These are phyloP conservation scores for Salix exigua DNA, from an alignment of 345 rosid species.

Conservation along the genomic window DNA sequence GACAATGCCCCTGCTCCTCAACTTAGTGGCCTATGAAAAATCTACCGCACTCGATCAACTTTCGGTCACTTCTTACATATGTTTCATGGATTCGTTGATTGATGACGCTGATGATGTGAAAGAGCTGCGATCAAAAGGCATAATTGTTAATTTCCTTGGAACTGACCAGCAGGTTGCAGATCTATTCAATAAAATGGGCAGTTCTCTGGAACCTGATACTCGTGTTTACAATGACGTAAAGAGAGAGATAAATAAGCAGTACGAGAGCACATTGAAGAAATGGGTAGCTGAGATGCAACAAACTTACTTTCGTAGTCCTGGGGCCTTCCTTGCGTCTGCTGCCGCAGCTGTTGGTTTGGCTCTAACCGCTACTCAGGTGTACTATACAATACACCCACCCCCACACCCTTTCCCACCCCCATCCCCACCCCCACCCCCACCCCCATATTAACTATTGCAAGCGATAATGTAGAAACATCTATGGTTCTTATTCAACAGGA, in stretches of 20 bases:
- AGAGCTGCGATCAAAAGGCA: slow-evolving; percentile 2
- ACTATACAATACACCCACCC: not conserved
- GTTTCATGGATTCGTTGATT: slow-evolving; percentile 18
- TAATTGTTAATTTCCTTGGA: slow-evolving; percentile 10
- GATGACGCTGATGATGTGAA: slow-evolving; percentile 16
- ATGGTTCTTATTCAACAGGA: no score
- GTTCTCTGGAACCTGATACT: slow-evolving; percentile 17
- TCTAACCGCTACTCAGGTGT: slow-evolving; percentile 6
- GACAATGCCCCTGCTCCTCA: slow-evolving; percentile 2
- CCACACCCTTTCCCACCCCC: no score
- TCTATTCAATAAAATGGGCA: slow-evolving; percentile 9
- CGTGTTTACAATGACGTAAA: not conserved
- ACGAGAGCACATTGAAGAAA: not conserved
- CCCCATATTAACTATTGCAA: no score
- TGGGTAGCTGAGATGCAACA: not conserved
- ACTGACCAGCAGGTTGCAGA: slow-evolving; percentile 16
- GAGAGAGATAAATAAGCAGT: not conserved
- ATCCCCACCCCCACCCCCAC: no score
- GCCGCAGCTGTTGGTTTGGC: not conserved
- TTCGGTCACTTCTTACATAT: slow-evolving; percentile 13
- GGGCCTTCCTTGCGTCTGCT: slow-evolving; percentile 8
- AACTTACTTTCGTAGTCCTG: slow-evolving; percentile 11
- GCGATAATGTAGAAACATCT: no score
- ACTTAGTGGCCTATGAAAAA: slow-evolving; percentile 16
- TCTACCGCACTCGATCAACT: not conserved